Conservation (phyloP, 225 moss, liverwort and hornwort species). For the Pleurozium schreberi region DNA sequence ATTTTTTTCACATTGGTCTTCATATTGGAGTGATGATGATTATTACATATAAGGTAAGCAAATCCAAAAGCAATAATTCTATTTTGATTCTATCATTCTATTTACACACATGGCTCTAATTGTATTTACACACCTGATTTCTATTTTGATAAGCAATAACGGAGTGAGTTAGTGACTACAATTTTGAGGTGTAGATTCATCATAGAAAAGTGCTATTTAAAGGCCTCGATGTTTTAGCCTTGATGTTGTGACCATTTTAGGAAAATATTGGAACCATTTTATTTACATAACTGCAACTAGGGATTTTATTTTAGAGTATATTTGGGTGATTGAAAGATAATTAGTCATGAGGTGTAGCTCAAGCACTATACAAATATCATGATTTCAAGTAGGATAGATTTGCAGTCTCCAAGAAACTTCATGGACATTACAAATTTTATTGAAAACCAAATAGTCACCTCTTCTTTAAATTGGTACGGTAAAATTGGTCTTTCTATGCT, state of each 20-base stretch:
- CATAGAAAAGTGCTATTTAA: not conserved
- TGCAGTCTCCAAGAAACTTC: not conserved
- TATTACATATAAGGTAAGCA: not conserved
- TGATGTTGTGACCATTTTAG: not conserved
- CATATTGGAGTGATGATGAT: not conserved
- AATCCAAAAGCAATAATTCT: too few species aligned
- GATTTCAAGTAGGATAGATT: not conserved
- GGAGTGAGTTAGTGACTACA: not conserved
- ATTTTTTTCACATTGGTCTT: not conserved
- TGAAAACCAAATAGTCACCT: not conserved
- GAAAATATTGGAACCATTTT: not conserved
- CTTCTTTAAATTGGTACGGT: not conserved
- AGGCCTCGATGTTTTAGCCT: not conserved
- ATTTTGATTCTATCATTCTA: too few species aligned
- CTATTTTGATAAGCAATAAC: too few species aligned
- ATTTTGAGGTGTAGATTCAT: not conserved
- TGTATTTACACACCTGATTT: too few species aligned
- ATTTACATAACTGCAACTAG: fast-evolving
- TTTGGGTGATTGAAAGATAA: not conserved
- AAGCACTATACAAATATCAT: not conserved
- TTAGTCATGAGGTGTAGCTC: not conserved
- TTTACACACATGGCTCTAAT: too few species aligned
- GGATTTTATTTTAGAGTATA: not conserved
- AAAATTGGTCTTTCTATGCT: too few species aligned
- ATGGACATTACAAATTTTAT: not conserved